Conservation (phyloP, 306 rosid genomes). For the Dalbergia oliveri region DNA sequence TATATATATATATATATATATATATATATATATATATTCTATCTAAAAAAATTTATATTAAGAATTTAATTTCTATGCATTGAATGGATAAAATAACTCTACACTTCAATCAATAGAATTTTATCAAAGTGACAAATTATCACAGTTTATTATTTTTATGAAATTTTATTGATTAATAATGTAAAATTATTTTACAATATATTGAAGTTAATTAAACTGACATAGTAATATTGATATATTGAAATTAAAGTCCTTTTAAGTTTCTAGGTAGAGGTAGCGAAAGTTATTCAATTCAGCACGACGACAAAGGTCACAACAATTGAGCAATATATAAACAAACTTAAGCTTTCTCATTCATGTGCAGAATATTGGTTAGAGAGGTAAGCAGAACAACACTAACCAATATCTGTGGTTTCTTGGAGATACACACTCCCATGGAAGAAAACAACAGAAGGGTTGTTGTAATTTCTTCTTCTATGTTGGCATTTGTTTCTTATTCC, state of each 20-base stretch:
- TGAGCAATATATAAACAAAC: slow-evolving; percentile 33
- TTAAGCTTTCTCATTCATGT: not conserved
- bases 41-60: too few species aligned
- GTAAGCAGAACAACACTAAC: not conserved
- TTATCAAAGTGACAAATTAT: too few species aligned
- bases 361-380: not conserved
- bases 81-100: too few species aligned
- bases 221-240: too few species aligned
- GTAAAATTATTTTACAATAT: too few species aligned
- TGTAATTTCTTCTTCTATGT: not conserved
- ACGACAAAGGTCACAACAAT: not conserved
- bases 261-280: not conserved
- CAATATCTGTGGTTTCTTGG: not conserved
- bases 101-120: too few species aligned
- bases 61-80: too few species aligned
- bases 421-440: slow-evolving; percentile 27
- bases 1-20: too few species aligned
- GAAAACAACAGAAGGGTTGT: not conserved
- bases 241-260: not conserved
- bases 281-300: slow-evolving; percentile 9
- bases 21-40: too few species aligned
- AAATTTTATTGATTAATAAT: too few species aligned
- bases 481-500: not conserved
- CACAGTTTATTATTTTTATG: too few species aligned
- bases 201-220: too few species aligned